phyloP scores from a whole-genome alignment of 2,329 filamentous ascomycete species.

The Alternaria arbusti region DNA sequence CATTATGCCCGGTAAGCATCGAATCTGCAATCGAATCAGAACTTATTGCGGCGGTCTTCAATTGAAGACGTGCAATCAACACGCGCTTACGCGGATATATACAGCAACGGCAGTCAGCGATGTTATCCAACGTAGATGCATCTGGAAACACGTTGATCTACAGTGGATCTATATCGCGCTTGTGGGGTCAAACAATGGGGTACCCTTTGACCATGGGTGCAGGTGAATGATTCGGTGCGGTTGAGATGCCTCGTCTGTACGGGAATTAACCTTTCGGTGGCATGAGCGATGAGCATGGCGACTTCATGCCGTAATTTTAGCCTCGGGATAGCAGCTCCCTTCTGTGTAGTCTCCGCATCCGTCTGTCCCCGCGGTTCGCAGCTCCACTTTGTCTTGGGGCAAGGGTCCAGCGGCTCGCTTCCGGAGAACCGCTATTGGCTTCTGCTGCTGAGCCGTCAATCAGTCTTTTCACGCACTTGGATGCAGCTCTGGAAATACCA shows the following conservation, averaged over 20 bases:
- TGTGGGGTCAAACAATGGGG: neutral
- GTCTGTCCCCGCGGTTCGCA: neutral
- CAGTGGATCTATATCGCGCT: neutral
- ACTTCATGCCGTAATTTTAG: neutral
- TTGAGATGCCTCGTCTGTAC: neutral
- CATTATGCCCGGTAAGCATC: conserved; percentile 4
- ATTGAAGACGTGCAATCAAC: neutral
- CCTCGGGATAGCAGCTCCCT: neutral
- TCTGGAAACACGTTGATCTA: neutral
- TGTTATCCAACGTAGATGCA: neutral
- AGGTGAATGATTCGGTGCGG: neutral
- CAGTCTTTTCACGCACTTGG: neutral
- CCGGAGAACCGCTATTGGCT: neutral
- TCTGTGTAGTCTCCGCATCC: neutral
- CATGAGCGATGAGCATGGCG: neutral
- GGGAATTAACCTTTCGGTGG: neutral
- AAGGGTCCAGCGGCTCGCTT: conserved; percentile 4
- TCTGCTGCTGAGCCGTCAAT: neutral
- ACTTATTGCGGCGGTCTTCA: neutral
- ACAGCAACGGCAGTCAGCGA: neutral
- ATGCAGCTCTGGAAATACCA: neutral
- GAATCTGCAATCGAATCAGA: conserved; percentile 2
- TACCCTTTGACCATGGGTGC: neutral
- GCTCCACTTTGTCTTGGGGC: neutral
- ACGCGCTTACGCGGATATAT: neutral